Conservation (phyloP, 352 stramenopile species). For the Phytophthora citrophthora region DNA sequence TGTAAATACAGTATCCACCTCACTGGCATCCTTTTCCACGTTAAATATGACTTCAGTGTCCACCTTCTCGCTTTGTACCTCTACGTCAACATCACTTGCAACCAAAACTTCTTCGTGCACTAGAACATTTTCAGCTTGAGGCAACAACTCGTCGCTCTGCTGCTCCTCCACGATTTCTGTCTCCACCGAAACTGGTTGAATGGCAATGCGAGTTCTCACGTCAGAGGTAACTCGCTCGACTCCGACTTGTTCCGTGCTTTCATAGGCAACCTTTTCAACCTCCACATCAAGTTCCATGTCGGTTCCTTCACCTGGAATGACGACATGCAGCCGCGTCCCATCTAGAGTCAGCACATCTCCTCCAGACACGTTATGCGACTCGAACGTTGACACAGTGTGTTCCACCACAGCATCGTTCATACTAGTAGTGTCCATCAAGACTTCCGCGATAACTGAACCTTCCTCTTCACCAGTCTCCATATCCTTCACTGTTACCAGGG, state of each 20-base stretch:
- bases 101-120: background rate
- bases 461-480: constrained; percentile 1
- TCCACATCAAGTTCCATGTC: constrained; percentile 14
- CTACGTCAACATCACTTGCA: background rate
- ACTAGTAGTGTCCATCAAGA: constrained; percentile 3
- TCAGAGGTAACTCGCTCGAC: constrained; percentile 1
- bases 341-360: constrained; percentile 7
- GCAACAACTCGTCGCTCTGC: background rate
- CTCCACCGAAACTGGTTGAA: background rate
- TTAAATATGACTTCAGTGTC: constrained; percentile 7
- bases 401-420: background rate
- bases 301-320: background rate
- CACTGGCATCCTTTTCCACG: background rate
- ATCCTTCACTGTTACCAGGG: no score
- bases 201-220: constrained; percentile 5
- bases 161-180: background rate
- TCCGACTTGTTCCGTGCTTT: constrained; percentile 8
- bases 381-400: no score
- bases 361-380: constrained; percentile 1
- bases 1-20: constrained; percentile 4
- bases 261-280: background rate
- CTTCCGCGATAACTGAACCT: constrained; percentile 14
- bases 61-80: background rate
- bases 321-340: background rate
- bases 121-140: constrained; percentile 9